phyloP scores from a whole-genome alignment of 2,329 filamentous ascomycete genomes.

The Penicillium sp. region DNA sequence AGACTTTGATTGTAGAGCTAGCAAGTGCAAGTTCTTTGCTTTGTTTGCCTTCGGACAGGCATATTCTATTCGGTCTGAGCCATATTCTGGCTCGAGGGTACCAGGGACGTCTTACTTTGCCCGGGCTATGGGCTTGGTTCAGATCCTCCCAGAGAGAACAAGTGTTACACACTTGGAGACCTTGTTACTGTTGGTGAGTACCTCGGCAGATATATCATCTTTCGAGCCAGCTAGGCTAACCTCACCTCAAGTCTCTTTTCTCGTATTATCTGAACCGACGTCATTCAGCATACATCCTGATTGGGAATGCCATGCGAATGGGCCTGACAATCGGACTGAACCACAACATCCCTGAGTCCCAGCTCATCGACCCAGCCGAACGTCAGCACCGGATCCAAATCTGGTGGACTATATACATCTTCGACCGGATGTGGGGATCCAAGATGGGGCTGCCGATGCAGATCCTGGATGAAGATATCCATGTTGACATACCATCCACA shows the following conservation, averaged over 20 bases:
- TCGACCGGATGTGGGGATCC: slow-evolving; percentile 51
- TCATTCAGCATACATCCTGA: slow-evolving; percentile 36
- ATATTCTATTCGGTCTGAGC: slow-evolving; percentile 43
- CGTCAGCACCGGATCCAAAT: slow-evolving; percentile 39
- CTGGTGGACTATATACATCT: slow-evolving; percentile 44
- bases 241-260: slow-evolving; percentile 32
- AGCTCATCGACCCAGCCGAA: slow-evolving; percentile 41
- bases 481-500: slow-evolving; percentile 40
- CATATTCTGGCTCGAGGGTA: slow-evolving; percentile 36
- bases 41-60: slow-evolving; percentile 50
- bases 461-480: slow-evolving; percentile 52
- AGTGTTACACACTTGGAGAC: slow-evolving; percentile 49
- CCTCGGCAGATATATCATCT: neutral
- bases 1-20: slow-evolving; percentile 34
- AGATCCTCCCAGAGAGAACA: slow-evolving; percentile 47
- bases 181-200: slow-evolving; percentile 40
- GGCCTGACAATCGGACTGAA: slow-evolving; percentile 48
- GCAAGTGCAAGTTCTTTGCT: slow-evolving; percentile 48
- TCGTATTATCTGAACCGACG: slow-evolving; percentile 41
- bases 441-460: slow-evolving; percentile 53
- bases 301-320: slow-evolving; percentile 44
- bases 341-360: slow-evolving; percentile 40
- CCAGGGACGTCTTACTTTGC: slow-evolving; percentile 50
- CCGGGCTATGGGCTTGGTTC: slow-evolving; percentile 41
- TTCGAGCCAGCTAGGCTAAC: neutral